Evolutionary conservation across 108 stramenopile genomes (phyloP).

Genomic region (Cyclotella cryptica): DNA sequence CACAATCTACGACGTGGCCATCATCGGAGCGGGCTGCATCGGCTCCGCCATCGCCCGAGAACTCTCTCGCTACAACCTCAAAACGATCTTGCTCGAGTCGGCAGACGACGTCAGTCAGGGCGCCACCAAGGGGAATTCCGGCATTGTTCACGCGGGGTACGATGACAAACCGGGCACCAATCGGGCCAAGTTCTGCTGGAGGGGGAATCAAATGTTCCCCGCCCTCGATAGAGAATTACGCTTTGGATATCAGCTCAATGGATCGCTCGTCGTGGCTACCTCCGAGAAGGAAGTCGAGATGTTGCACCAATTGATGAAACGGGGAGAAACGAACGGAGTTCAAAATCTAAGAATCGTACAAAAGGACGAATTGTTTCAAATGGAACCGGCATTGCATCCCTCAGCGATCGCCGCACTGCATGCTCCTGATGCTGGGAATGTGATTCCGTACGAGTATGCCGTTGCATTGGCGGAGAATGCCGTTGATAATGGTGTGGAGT

Average conservation of each 20-base stretch:
- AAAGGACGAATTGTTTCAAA: slow-evolving; percentile 60
- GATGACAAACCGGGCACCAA: slow-evolving; percentile 82
- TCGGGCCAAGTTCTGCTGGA: slow-evolving; percentile 80
- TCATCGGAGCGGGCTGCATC: slow-evolving; percentile 81
- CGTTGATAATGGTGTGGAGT: slow-evolving; percentile 85
- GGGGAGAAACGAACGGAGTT: slow-evolving; percentile 80
- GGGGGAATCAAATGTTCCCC: slow-evolving; percentile 88
- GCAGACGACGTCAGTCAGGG: slow-evolving; percentile 85
- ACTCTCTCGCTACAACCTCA: slow-evolving; percentile 60
- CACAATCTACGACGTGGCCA: slow-evolving; percentile 62
- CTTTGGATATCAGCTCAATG: slow-evolving; percentile 87
- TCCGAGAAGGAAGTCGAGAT: slow-evolving; percentile 63
- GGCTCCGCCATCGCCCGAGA: slow-evolving; percentile 86
- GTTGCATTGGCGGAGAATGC: slow-evolving; percentile 88
- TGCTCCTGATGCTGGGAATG: slow-evolving; percentile 84
- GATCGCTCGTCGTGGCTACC: slow-evolving; percentile 76
- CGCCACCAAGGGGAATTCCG: slow-evolving; percentile 81
- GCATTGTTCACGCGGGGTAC: slow-evolving; percentile 89
- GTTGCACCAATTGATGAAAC: slow-evolving; percentile 68
- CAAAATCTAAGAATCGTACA: slow-evolving; percentile 71
- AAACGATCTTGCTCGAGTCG: slow-evolving; percentile 67
- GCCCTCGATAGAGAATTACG: slow-evolving; percentile 76
- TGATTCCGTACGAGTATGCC: slow-evolving; percentile 86
- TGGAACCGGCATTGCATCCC: slow-evolving; percentile 74
- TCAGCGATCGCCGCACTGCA: slow-evolving; percentile 75